Conservation (phyloP, 345 rosid genomes). For the Durio zibethinus region DNA sequence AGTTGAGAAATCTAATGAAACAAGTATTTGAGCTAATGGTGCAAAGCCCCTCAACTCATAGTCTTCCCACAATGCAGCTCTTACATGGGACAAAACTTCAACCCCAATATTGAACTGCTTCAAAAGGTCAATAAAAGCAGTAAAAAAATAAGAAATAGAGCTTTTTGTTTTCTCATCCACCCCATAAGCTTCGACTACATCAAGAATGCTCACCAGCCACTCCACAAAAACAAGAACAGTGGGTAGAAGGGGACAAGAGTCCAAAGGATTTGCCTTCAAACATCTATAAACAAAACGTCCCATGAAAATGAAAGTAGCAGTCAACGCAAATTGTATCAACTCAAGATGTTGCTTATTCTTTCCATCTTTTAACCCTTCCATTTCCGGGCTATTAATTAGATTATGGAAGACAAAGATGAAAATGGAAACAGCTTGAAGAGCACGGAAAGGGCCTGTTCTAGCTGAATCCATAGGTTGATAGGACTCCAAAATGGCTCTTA, state of each 20-base stretch:
- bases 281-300: conserved; percentile 68
- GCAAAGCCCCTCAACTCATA: conserved; percentile 75
- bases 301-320: conserved; percentile 55
- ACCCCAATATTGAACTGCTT: conserved; percentile 32
- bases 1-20: conserved; percentile 53
- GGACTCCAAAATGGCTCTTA: conserved; percentile 51
- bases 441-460: conserved; percentile 65
- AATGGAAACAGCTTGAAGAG: conserved; percentile 61
- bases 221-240: conserved; percentile 69
- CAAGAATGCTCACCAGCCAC: conserved; percentile 53
- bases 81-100: conserved; percentile 22
- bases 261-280: conserved; percentile 41
- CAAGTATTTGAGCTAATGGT: conserved; percentile 50
- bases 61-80: conserved; percentile 81
- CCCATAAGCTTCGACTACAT: conserved; percentile 33
- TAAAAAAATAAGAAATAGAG: conserved; percentile 58
- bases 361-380: conserved; percentile 20
- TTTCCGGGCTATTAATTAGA: conserved; percentile 27
- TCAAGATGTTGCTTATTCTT: conserved; percentile 26
- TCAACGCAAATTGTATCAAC: conserved; percentile 36
- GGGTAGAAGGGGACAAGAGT: conserved; percentile 64
- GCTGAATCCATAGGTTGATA: conserved; percentile 57
- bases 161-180: conserved; percentile 47
- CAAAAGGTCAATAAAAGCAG: conserved; percentile 44
- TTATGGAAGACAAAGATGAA: conserved; percentile 59